Percentiles rank a stretch among this genome's conserved stretches.
These are phyloP conservation scores for Whalleya microplaca DNA, from an alignment of 2,329 filamentous ascomycete species.

Conservation along the genomic window DNA sequence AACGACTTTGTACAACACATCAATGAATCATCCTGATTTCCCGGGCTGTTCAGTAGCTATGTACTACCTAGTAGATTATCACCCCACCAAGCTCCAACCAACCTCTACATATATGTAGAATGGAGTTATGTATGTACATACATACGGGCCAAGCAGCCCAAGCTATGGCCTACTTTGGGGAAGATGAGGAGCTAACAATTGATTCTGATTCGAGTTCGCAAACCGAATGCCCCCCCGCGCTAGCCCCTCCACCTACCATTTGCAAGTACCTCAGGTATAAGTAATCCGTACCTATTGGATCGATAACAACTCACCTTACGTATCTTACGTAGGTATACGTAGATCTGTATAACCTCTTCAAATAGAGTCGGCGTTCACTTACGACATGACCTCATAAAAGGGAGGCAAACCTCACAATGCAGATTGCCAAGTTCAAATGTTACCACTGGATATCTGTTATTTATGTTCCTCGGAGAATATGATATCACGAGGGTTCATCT, in stretches of 20 bases:
- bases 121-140: too few species aligned
- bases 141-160: too few species aligned
- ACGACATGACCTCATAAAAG: not conserved
- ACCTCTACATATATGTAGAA: not conserved
- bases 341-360: not conserved
- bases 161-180: not conserved
- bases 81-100: not conserved
- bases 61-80: not conserved
- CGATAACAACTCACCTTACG: not conserved
- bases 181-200: not conserved
- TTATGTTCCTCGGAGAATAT: not conserved
- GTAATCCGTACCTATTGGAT: not conserved
- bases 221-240: not conserved
- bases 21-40: constrained; percentile 29
- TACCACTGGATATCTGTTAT: not conserved
- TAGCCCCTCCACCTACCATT: not conserved
- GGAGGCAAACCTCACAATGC: not conserved
- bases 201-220: not conserved
- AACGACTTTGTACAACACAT: constrained; percentile 32
- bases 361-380: not conserved
- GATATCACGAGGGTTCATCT: not conserved
- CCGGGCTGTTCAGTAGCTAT: constrained; percentile 21
- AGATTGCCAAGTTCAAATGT: not conserved
- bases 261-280: not conserved
- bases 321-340: not conserved